Evolutionary conservation across 805 yeast genomes (phyloP).

Genomic region (Danielozyma ontarioensis): DNA sequence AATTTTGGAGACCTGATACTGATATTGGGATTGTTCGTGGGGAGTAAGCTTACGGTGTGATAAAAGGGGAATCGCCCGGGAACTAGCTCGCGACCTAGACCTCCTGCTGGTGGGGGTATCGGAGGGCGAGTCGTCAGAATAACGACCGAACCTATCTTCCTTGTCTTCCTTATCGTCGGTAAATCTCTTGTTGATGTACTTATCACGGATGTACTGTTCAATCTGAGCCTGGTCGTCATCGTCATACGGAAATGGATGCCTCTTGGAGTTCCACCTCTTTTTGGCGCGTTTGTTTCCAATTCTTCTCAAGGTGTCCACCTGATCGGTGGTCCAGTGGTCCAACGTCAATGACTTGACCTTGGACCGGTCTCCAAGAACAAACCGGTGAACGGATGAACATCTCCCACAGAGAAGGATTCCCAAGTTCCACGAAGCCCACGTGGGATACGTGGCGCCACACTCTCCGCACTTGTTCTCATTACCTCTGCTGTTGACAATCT

Average conservation of each 20-base stretch:
- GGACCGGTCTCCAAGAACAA: conserved; percentile 42
- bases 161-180: conserved; percentile 38
- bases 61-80: conserved; percentile 32
- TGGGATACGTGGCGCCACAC: conserved; percentile 65
- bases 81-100: conserved; percentile 14
- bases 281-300: conserved; percentile 63
- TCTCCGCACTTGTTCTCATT: conserved; percentile 77
- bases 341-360: conserved; percentile 66
- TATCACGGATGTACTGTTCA: conserved; percentile 57
- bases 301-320: conserved; percentile 40
- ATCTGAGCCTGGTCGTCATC: conserved; percentile 61
- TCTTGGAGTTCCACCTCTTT: conserved; percentile 62
- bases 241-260: conserved; percentile 67
- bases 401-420: conserved; percentile 80
- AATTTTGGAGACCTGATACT: conserved; percentile 41
- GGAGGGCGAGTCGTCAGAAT: conserved; percentile 16
- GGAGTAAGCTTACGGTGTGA: conserved; percentile 50
- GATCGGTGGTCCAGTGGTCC: conserved; percentile 62
- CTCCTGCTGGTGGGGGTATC: conserved; percentile 3
- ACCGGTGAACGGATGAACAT: conserved; percentile 76
- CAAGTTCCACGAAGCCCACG: conserved; percentile 45
- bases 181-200: conserved; percentile 62
- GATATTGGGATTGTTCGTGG: conserved; percentile 48
- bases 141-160: conserved; percentile 19
- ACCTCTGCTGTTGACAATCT: conserved; percentile 50